Evolutionary conservation across 1,139 yeast genomes (phyloP).

Genomic region (Magnusiomyces suaveolens): DNA sequence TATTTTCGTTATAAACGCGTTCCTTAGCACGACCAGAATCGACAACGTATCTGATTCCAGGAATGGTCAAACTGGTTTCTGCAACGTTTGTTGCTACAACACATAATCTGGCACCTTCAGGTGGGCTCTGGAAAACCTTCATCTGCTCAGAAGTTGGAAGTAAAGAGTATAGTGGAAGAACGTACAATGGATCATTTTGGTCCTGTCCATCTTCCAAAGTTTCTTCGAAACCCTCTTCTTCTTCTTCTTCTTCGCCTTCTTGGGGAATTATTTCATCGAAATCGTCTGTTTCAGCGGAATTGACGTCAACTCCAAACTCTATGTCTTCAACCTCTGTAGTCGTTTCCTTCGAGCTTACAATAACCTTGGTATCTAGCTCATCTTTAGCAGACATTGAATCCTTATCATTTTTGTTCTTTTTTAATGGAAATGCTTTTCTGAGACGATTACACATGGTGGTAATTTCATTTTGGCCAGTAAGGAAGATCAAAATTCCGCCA

Average conservation of each 20-base stretch:
- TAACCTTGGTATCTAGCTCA: slow-evolving; percentile 39
- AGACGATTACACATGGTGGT: slow-evolving; percentile 61
- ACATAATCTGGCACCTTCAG: slow-evolving; percentile 75
- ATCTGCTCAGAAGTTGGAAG: slow-evolving; percentile 90
- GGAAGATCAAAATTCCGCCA: slow-evolving; percentile 84
- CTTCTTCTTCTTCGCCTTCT: slow-evolving; percentile 43
- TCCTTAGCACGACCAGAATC: slow-evolving; percentile 94
- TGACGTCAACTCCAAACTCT: slow-evolving; percentile 51
- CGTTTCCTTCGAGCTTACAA: slow-evolving; percentile 49
- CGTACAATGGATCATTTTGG: slow-evolving; percentile 73
- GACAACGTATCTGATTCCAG: slow-evolving; percentile 88
- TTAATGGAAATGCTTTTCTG: slow-evolving; percentile 58
- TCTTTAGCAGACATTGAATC: slow-evolving; percentile 15
- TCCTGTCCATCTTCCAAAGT: slow-evolving; percentile 64
- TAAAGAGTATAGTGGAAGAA: slow-evolving; percentile 82
- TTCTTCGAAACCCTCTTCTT: slow-evolving; percentile 92
- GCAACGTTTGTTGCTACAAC: slow-evolving; percentile 97
- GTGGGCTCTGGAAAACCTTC: slow-evolving; percentile 83
- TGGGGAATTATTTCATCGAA: slow-evolving; percentile 35
- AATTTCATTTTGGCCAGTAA: slow-evolving; percentile 94
- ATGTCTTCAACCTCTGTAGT: slow-evolving; percentile 82
- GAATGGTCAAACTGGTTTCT: slow-evolving; percentile 93
- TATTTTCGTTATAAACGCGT: slow-evolving; percentile 67
- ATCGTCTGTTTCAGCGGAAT: slow-evolving; percentile 37
- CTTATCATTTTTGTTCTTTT: slow-evolving; percentile 22